phyloP scores from a whole-genome alignment of 805 yeast species.

The Monosporozyma yasuniensis region DNA sequence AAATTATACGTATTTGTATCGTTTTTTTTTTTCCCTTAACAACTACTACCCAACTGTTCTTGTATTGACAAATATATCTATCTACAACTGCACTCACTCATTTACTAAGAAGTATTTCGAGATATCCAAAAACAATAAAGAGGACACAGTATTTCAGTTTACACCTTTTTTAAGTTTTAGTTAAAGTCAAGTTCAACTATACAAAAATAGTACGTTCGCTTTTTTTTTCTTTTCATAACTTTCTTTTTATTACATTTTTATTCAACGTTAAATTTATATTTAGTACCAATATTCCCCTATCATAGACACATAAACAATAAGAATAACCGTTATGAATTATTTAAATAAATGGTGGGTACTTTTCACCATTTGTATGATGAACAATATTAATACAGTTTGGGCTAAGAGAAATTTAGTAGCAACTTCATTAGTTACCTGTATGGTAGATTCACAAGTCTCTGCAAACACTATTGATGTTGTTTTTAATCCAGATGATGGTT shows the following conservation, averaged over 20 bases:
- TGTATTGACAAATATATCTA: too few relatives aligned
- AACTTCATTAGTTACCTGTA: slow-evolving; percentile 77
- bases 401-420: slow-evolving; percentile 42
- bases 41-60: too few relatives aligned
- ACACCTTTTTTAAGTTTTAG: too few relatives aligned
- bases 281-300: slow-evolving; percentile 1
- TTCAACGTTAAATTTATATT: too few relatives aligned
- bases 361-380: not conserved
- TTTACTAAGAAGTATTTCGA: too few relatives aligned
- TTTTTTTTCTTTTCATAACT: not conserved
- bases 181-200: too few relatives aligned
- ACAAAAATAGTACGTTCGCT: not conserved
- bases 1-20: too few relatives aligned
- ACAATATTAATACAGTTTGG: not conserved
- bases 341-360: slow-evolving; percentile 2
- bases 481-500: slow-evolving; percentile 62
- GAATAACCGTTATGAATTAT: too few relatives aligned
- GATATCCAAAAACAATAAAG: too few relatives aligned
- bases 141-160: too few relatives aligned
- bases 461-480: slow-evolving; percentile 69
- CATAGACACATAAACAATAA: not conserved
- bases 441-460: slow-evolving; percentile 63
- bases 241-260: not conserved
- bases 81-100: too few relatives aligned
- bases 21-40: too few relatives aligned